Evolutionary conservation across 2,329 filamentous ascomycete genomes (phyloP).

Genomic region (Cercospora beticola): DNA sequence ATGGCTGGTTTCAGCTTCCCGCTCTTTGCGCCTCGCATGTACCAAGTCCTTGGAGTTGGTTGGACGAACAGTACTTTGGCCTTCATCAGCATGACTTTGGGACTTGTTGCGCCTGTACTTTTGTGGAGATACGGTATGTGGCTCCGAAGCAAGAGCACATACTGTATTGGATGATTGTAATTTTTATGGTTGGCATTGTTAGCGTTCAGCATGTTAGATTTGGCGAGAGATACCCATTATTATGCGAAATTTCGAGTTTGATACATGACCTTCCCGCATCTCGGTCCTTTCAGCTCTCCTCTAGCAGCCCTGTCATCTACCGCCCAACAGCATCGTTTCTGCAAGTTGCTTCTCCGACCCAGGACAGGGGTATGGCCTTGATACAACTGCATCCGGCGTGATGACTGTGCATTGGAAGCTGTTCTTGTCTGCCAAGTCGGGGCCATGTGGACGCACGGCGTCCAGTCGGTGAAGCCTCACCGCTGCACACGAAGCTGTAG

Average conservation of each 20-base stretch:
- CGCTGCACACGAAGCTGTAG: background rate
- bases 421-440: background rate
- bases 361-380: background rate
- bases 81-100: constrained; percentile 24
- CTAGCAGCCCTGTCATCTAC: background rate
- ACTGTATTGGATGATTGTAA: constrained; percentile 17
- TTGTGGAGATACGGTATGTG: constrained; percentile 26
- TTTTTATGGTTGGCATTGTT: background rate
- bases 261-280: background rate
- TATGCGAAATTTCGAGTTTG: background rate
- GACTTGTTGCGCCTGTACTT: constrained; percentile 23
- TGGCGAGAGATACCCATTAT: background rate
- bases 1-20: constrained; percentile 53
- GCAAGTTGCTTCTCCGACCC: background rate
- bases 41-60: constrained; percentile 40
- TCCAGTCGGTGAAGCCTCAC: constrained; percentile 1
- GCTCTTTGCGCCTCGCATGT: constrained; percentile 49
- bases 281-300: background rate
- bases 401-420: background rate
- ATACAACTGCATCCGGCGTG: background rate
- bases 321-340: background rate
- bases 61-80: constrained; percentile 40
- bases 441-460: background rate
- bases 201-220: background rate
- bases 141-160: constrained; percentile 27